phyloP scores from a whole-genome alignment of 2,329 filamentous ascomycete genomes.

The Dactylellina cionopaga region DNA sequence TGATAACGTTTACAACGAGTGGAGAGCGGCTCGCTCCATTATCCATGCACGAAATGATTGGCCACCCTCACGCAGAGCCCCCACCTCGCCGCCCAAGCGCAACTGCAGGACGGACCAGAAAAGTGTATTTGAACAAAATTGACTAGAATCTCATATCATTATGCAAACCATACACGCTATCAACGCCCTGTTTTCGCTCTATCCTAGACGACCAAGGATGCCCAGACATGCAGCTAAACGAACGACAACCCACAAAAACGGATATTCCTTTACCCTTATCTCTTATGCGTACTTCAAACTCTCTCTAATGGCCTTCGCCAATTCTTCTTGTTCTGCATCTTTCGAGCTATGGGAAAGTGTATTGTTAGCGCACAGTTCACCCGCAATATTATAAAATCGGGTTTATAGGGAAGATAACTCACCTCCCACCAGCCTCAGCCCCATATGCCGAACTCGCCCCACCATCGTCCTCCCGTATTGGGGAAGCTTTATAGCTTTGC shows the following conservation, averaged over 20 bases:
- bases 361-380: slow-evolving; percentile 39
- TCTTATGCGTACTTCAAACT: slow-evolving; percentile 62
- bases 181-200: slow-evolving; percentile 16
- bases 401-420: slow-evolving; percentile 56
- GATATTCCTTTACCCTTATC: not conserved
- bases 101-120: too few relatives aligned
- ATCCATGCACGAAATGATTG: too few relatives aligned
- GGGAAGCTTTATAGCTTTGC: slow-evolving; percentile 64
- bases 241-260: not conserved
- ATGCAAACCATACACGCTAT: not conserved
- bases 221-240: not conserved
- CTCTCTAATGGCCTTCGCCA: slow-evolving; percentile 67
- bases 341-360: slow-evolving; percentile 58
- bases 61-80: too few relatives aligned
- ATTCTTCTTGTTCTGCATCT: slow-evolving; percentile 63
- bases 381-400: too few relatives aligned
- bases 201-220: slow-evolving; percentile 12
- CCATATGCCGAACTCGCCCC: slow-evolving; percentile 22
- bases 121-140: too few relatives aligned
- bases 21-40: too few relatives aligned
- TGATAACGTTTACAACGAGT: too few relatives aligned
- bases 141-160: too few relatives aligned
- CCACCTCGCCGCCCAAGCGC: too few relatives aligned
- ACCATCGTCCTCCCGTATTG: not conserved
- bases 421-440: slow-evolving; percentile 57